Evolutionary conservation across 257 asterid species (phyloP), one percentile per base, ranked within the genome.

Genomic region (Petrea volubilis): DNA sequence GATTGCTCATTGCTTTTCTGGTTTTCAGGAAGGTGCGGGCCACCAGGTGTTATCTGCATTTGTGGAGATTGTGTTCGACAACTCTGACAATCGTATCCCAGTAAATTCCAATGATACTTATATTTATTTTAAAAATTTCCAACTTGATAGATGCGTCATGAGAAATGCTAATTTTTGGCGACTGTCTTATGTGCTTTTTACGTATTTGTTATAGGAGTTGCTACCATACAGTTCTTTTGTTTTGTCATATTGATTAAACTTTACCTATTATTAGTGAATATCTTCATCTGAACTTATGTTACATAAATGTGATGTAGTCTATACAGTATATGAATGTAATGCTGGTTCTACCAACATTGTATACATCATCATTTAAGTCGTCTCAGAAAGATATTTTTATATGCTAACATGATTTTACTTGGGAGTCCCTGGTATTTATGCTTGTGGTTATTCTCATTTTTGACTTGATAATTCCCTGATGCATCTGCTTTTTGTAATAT

Each of bases 51-150:
- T 86, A 76, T 89, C 98, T 59, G 99, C 99, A 18, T 95, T 95
- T 85, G 99, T 92, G 78, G 99, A 95, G 93, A 95, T 95, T 62
- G 97, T 95, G 68, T 95, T 95, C 69, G 97, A 92, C 77, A 95
- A 95, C 88, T 81, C 95, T 25, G 99, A 95, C 86, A 95, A 95
- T 72, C 97, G 98, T 28, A 82, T 95, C 60, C 99, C 99, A 57
- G 98, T 95, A 89, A 77, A n/a, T 21, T 58, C 27, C 50, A 25
- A 31, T 70, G 10, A 40, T 70, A 36, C 21, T 49, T 49, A 7
- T 15, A 31, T 23, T 24, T 40, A 60, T 67, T 46, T n/a, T 31
- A 5, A 12, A 18, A 52, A 23, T 49, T 61, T 50, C 60, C 33
- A 20, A 27, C 43, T 62, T 55, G 49, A 21, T 34, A 46, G 2